Conservation (phyloP, 2,329 filamentous ascomycete genomes). For the Botrytis fragariae region DNA sequence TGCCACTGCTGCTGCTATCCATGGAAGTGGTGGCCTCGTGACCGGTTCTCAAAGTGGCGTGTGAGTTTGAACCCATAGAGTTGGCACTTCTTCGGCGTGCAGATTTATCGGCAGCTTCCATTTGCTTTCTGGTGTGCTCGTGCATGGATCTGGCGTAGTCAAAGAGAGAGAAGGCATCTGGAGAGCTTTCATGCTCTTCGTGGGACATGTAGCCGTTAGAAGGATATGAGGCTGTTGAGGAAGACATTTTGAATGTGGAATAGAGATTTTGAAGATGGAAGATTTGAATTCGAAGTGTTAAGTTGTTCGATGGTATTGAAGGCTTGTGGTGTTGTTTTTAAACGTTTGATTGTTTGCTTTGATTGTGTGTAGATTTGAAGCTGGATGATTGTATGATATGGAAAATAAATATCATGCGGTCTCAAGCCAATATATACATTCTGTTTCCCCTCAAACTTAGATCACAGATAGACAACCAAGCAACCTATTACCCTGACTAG, state of each 20-base stretch:
- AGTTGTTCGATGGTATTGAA: not conserved
- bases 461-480: not conserved
- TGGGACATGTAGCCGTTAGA: not conserved
- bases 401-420: not conserved
- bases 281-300: not conserved
- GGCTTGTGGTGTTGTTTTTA: not conserved
- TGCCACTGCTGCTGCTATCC: not conserved
- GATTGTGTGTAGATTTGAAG: not conserved
- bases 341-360: not conserved
- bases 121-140: slow-evolving; percentile 63
- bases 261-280: not conserved
- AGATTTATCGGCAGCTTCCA: slow-evolving; percentile 55
- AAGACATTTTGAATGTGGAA: slow-evolving; percentile 8
- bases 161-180: slow-evolving; percentile 26
- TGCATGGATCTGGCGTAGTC: slow-evolving; percentile 61
- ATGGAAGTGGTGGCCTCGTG: not conserved
- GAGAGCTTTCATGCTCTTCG: not conserved
- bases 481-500: not conserved
- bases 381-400: not conserved
- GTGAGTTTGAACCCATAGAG: slow-evolving; percentile 19
- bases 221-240: not conserved
- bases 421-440: slow-evolving; percentile 3
- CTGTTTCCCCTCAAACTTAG: not conserved
- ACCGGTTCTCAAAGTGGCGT: slow-evolving; percentile 19
- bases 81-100: slow-evolving; percentile 36